Percentiles rank a stretch among this genome's conserved stretches.
Evolutionary conservation across 176 grass and related monocot species (phyloP).

Genomic region (Triticum turgidum): DNA sequence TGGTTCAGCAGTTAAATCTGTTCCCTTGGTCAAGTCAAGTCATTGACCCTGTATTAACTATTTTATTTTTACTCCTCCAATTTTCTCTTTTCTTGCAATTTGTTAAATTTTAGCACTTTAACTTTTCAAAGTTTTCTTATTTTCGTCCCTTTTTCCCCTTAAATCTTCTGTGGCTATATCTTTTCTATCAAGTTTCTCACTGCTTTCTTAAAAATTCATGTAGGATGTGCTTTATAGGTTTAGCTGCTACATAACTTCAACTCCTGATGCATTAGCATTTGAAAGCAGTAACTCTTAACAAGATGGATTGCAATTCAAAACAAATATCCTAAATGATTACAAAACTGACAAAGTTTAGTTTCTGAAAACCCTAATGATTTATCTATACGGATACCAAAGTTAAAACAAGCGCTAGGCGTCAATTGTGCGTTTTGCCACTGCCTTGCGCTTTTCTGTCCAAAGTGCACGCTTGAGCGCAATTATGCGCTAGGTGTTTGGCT

Average conservation of each 20-base stretch:
- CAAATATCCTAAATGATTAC: neutral
- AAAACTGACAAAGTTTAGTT: neutral
- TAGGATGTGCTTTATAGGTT: neutral
- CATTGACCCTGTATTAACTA: neutral
- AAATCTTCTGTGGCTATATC: neutral
- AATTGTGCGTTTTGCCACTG: too few species aligned
- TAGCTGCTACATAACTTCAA: constrained; percentile 15
- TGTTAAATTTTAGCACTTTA: neutral
- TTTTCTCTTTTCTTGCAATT: neutral
- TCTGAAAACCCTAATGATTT: neutral
- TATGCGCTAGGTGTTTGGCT: too few species aligned
- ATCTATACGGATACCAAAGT: neutral
- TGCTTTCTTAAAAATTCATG: neutral
- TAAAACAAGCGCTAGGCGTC: too few species aligned
- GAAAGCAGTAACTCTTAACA: neutral
- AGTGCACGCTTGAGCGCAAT: too few species aligned
- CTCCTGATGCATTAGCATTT: neutral
- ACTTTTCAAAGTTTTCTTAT: neutral
- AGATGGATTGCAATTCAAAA: constrained; percentile 1
- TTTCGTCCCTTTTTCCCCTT: neutral
- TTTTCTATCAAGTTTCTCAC: neutral
- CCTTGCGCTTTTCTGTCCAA: too few species aligned
- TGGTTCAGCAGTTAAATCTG: neutral
- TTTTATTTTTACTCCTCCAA: neutral
- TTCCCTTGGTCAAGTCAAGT: neutral